phyloP scores from a whole-genome alignment of 805 yeast species.

The Schwanniomyces sp. region DNA sequence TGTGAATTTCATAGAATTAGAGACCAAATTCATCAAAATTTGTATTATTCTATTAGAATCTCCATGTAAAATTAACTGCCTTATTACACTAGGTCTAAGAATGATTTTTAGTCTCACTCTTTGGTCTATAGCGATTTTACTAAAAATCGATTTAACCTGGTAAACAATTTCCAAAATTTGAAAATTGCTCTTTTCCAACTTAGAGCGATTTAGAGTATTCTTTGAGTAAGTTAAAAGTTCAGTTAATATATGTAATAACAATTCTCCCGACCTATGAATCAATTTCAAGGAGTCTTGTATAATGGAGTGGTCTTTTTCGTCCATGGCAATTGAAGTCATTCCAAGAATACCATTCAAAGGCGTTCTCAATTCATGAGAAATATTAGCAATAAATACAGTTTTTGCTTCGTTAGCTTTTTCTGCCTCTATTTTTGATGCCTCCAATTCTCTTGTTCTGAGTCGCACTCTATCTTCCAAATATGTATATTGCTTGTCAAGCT shows the following conservation, averaged over 20 bases:
- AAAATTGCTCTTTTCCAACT: constrained; percentile 81
- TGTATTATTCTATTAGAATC: constrained; percentile 91
- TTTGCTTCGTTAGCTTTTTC: constrained; percentile 97
- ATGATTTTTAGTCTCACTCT: constrained; percentile 65
- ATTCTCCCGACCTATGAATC: constrained; percentile 89
- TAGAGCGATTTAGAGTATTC: constrained; percentile 80
- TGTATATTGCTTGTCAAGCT: constrained; percentile 77
- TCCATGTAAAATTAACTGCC: constrained; percentile 72
- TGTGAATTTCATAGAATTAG: constrained; percentile 89
- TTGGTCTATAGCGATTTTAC: constrained; percentile 75
- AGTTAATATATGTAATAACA: constrained; percentile 82
- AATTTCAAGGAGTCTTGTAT: constrained; percentile 76
- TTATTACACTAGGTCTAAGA: constrained; percentile 58
- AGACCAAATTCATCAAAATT: constrained; percentile 87
- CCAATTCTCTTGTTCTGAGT: constrained; percentile 83
- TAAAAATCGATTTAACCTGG: constrained; percentile 83
- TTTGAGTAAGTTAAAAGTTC: constrained; percentile 91
- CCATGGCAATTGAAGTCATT: constrained; percentile 92
- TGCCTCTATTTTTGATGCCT: constrained; percentile 83
- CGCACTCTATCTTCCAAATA: constrained; percentile 86
- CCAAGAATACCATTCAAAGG: constrained; percentile 96
- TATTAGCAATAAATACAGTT: constrained; percentile 47
- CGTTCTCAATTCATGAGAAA: constrained; percentile 72
- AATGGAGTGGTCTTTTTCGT: constrained; percentile 67
- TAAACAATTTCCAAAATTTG: constrained; percentile 76